phyloP scores from a whole-genome alignment of 331 rosid species.

The Rhamnella rubrinervis region DNA sequence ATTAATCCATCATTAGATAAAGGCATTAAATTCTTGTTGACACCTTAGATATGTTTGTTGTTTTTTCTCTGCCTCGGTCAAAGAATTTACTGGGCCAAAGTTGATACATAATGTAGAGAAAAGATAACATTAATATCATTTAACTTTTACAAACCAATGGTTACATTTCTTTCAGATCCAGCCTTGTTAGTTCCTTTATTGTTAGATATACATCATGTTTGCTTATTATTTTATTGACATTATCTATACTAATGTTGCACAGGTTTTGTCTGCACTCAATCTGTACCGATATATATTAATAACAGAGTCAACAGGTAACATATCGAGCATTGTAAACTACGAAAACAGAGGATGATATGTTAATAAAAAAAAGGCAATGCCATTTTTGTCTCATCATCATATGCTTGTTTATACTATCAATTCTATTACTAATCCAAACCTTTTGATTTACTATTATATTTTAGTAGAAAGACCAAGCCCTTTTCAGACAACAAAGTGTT shows the following conservation, averaged over 20 bases:
- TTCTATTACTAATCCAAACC: too few species aligned
- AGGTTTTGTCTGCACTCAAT: slow-evolving; percentile 87
- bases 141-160: not conserved
- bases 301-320: slow-evolving; percentile 75
- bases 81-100: not conserved
- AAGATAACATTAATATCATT: too few species aligned
- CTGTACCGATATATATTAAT: slow-evolving; percentile 72
- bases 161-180: not conserved
- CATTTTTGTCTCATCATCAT: not conserved
- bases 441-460: too few species aligned
- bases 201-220: too few species aligned
- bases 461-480: too few species aligned
- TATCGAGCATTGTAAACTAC: not conserved
- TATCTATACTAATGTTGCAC: slow-evolving; percentile 5
- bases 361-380: not conserved
- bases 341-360: not conserved
- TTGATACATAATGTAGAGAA: not conserved
- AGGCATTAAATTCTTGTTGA: too few species aligned
- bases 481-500: not conserved
- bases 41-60: too few species aligned
- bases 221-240: not conserved
- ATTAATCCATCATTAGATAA: too few species aligned
- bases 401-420: not conserved
- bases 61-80: not conserved
- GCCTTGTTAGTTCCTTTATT: not conserved